Base-by-base conservation (phyloP, 2,329 filamentous ascomycete genomes). In the Penicillium brasilianum region DNA sequence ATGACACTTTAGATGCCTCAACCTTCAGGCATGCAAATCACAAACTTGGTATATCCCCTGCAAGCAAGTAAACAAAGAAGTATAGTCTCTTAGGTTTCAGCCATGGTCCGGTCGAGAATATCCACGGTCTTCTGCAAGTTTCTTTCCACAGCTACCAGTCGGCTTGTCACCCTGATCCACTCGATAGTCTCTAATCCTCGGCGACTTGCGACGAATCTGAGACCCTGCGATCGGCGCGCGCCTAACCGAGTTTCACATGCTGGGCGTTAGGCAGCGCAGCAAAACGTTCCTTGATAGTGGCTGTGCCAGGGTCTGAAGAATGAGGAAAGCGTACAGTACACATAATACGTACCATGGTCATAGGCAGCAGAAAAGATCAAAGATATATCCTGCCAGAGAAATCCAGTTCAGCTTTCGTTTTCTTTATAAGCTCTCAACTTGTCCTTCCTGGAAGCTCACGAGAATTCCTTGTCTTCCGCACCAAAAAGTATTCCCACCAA, bases 211-310 rank as follows among this genome's bases (percentile, higher is more conserved):
- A 46, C 43, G 20, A 34, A 32, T 20, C 20, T 9, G 18, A 50
- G 48, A 34, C 48, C 48, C 30, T 34, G 28, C 30, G 48, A 50
- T 50, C 48, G 48, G 48, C 48, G 28, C 16, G 48, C 48, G 48
- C 48, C 48, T 50, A 50, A 34, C 28, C 48, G 30, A 34, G 28
- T 50, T 34, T 50, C 48, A 32, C 48, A 32, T 50, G 48, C 48
- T 34, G 48, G 28, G 11, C 28, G 3, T 50, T 50, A 50, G 48
- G 48, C 48, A 50, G 48, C 48, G 48, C 30, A 16, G 48, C 48
- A 32, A 50, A 20, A n/a, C 30, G 18, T 25, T 50, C 28, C 7
- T 34, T 34, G 18, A 18, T 16, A 50, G 46, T 50, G 25, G 46
- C 30, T 32, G 46, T 32, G 46, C 46, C 28, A 50, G 30, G 48